phyloP scores from a whole-genome alignment of 768 basidiomycete species.

The Multifurca ochricompacta region DNA sequence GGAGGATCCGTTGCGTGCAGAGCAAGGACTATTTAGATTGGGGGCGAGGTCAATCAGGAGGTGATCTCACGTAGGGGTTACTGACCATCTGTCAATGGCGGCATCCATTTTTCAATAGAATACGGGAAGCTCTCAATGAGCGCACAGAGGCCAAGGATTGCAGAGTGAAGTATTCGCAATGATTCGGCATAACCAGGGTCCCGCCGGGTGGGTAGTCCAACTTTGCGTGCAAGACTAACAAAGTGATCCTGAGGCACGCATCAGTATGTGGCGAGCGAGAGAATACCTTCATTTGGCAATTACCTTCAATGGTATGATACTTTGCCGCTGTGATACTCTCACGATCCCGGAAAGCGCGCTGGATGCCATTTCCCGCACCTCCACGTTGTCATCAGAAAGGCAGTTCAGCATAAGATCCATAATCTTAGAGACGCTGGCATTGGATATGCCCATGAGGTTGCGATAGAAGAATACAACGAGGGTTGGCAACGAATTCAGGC shows the following conservation, averaged over 20 bases:
- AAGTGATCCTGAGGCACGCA: constrained; percentile 62
- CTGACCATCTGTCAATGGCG: constrained; percentile 67
- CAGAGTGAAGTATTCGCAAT: constrained; percentile 68
- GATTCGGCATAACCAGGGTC: constrained; percentile 67
- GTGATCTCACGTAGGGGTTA: not conserved
- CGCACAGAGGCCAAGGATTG: constrained; percentile 42
- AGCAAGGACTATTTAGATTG: constrained; percentile 48
- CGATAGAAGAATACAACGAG: constrained; percentile 88
- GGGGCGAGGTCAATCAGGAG: constrained; percentile 5
- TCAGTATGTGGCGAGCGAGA: constrained; percentile 3
- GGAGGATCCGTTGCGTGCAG: constrained; percentile 77
- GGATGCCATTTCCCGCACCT: constrained; percentile 88
- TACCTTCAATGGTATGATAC: constrained; percentile 79
- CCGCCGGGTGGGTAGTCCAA: constrained; percentile 58
- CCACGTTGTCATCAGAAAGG: constrained; percentile 82
- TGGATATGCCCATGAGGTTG: constrained; percentile 71
- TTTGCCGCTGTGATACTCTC: constrained; percentile 83
- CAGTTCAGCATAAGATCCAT: constrained; percentile 83
- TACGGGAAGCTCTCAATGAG: constrained; percentile 52
- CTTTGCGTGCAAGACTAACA: constrained; percentile 49
- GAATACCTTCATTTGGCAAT: constrained; percentile 12
- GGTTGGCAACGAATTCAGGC: constrained; percentile 80
- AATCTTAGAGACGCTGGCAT: constrained; percentile 55
- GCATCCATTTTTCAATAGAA: constrained; percentile 45
- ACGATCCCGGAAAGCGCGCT: constrained; percentile 81